Evolutionary conservation across 2,329 filamentous ascomycete genomes (phyloP), one percentile per base, ranked within the genome.

Genomic region (Trichophyton equinum): DNA sequence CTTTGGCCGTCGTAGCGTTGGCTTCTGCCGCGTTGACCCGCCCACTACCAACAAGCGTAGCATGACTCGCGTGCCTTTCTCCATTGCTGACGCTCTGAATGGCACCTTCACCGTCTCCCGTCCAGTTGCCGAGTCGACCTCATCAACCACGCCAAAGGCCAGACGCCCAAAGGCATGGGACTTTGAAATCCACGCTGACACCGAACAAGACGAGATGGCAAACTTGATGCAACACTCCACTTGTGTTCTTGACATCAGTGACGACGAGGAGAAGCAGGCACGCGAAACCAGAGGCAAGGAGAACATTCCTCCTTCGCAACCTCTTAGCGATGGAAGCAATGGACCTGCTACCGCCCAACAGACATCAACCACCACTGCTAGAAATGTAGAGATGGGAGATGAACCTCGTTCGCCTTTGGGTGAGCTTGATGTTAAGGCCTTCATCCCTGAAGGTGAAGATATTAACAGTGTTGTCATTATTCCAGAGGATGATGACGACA

Each of bases 101-200:
- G 87, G 88, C 57, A 90, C 87, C n/a, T 64, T 65, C 56, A 62
- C 55, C 30, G 83, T 91, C 60, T 77, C 69, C 11, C 58, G 63
- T 42, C 63, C 63, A 44, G 67, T 64, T 40, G 22, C 59, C 6
- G 64, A 63, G 44, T 63, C 65, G 58, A 4, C 51, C 4, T 38
- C 71, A 18, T 78, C 22, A 78, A 81, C 59, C 72, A 80, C 67
- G 82, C 87, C 70, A 80, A 83, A 38, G 81, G 81, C 62, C 76
- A 38, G 51, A 55, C 78, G 75, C 4, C 76, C 79, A 22, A 81
- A 79, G 62, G 71, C 73, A 62, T 96, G 91, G 91, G 87, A 87
- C 77, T 97, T 99, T 71, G 88, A 92, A 62, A 97, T 99, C 69
- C 86, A 96, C 71, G 89, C 96, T 71, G 92, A 99, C 73, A 90